Percentiles rank a stretch among this genome's conserved stretches.
Conservation (phyloP, 1,284 basidiomycete genomes). For the Fistulinella staudtii region DNA sequence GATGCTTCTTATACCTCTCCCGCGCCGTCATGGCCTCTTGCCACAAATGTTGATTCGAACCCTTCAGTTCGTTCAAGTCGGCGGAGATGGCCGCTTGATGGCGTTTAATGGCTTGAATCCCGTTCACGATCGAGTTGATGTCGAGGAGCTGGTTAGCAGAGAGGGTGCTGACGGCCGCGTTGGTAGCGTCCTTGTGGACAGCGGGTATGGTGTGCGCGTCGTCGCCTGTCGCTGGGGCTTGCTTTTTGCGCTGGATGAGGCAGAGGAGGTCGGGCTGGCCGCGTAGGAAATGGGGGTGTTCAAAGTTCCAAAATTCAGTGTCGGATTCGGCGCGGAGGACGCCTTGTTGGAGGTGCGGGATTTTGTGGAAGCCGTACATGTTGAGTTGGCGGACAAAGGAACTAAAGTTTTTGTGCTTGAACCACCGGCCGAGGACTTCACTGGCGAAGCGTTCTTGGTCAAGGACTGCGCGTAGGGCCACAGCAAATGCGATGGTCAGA, state of each 20-base stretch:
- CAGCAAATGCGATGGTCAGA: too few relatives aligned
- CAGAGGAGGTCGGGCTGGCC: constrained; percentile 90
- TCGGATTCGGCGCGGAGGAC: constrained; percentile 81
- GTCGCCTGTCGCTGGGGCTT: constrained; percentile 36
- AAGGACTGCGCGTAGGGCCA: constrained; percentile 74
- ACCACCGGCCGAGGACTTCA: constrained; percentile 89
- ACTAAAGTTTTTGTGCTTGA: constrained; percentile 94
- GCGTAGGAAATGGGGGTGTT: constrained; percentile 85
- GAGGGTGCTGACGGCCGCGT: constrained; percentile 16
- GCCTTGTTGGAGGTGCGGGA: constrained; percentile 94
- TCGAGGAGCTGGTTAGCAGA: constrained; percentile 60
- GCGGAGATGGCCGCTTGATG: constrained; percentile 88
- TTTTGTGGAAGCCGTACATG: constrained; percentile 97
- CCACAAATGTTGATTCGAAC: constrained; percentile 89
- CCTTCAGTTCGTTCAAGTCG: constrained; percentile 86
- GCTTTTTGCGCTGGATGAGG: constrained; percentile 81
- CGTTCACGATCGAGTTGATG: constrained; percentile 72
- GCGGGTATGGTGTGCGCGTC: constrained; percentile 14
- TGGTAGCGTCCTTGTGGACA: constrained; percentile 15
- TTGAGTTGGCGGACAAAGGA: constrained; percentile 96
- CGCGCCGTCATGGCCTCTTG: constrained; percentile 82
- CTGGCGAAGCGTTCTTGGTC: constrained; percentile 92
- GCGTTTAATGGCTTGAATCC: constrained; percentile 85
- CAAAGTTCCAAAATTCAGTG: constrained; percentile 92
- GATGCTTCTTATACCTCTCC: constrained; percentile 83